Conservation (phyloP, 1,139 yeast genomes). For the Blastobotrys persicus region DNA sequence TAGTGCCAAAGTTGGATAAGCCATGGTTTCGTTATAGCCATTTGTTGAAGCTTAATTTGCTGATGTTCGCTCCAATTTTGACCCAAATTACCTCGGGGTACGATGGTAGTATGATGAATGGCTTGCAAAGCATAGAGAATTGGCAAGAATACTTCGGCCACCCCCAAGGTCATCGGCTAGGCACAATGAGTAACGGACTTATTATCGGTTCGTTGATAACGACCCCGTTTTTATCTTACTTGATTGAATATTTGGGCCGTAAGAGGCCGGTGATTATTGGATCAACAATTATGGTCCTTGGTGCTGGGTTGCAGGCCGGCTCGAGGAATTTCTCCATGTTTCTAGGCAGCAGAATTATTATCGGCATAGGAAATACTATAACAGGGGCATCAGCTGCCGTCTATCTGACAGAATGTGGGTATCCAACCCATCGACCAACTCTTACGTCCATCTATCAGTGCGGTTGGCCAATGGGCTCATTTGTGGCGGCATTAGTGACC, state of each 20-base stretch:
- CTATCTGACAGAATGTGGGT: conserved; percentile 41
- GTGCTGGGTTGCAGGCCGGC: conserved; percentile 46
- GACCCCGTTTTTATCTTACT: conserved; percentile 25
- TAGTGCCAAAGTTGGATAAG: conserved; percentile 26
- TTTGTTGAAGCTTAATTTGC: conserved; percentile 39
- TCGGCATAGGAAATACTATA: conserved; percentile 50
- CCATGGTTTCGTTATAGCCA: conserved; percentile 41
- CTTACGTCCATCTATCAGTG: conserved; percentile 48
- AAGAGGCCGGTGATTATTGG: conserved; percentile 44
- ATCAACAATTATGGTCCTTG: conserved; percentile 42
- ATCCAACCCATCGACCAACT: conserved; percentile 44
- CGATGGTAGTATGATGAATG: conserved; percentile 53
- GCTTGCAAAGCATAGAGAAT: conserved; percentile 45
- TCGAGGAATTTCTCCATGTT: conserved; percentile 45
- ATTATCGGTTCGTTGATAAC: conserved; percentile 45
- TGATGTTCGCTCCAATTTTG: conserved; percentile 43
- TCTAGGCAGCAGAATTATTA: conserved; percentile 47
- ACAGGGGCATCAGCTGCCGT: conserved; percentile 46
- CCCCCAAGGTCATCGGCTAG: conserved; percentile 47
- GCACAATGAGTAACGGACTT: conserved; percentile 52
- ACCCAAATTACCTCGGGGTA: conserved; percentile 51
- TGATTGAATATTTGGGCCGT: conserved; percentile 51
- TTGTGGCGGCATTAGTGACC: conserved; percentile 53
- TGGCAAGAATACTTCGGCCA: conserved; percentile 41
- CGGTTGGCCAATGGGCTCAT: conserved; percentile 53